These are phyloP conservation scores for Bipolaris cookei DNA, from an alignment of 2,329 filamentous ascomycete genomes.

Conservation along the genomic window DNA sequence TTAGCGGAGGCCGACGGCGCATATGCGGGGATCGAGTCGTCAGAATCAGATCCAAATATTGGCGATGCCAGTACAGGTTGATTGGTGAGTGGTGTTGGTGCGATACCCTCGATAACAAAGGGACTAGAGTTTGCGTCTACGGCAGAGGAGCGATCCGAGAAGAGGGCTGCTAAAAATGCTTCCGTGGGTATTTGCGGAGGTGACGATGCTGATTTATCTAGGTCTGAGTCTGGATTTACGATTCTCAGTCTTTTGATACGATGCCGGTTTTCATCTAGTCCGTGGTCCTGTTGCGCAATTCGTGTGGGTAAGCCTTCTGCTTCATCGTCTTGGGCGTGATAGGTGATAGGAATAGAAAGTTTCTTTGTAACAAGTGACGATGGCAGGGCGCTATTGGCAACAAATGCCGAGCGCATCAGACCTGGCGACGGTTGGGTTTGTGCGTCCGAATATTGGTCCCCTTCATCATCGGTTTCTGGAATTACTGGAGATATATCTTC, in stretches of 20 bases:
- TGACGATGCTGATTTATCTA: background rate
- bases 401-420: constrained; percentile 37
- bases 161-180: background rate
- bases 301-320: background rate
- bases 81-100: background rate
- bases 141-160: constrained; percentile 3
- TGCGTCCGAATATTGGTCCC: constrained; percentile 12
- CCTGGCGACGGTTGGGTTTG: constrained; percentile 25
- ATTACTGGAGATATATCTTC: constrained; percentile 6
- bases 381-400: constrained; percentile 42
- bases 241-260: constrained; percentile 10
- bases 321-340: constrained; percentile 10
- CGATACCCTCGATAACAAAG: background rate
- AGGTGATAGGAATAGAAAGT: constrained; percentile 4
- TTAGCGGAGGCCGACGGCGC: background rate
- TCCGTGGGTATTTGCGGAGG: background rate
- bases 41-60: background rate
- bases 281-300: background rate
- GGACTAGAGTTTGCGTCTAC: constrained; percentile 1
- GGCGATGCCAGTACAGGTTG: background rate
- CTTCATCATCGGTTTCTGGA: constrained; percentile 22
- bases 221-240: background rate
- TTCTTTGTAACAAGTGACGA: constrained; percentile 22
- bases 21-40: constrained; percentile 11
- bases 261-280: background rate